Evolutionary conservation across 768 basidiomycete species (phyloP).

Genomic region (Paxillus involutus): DNA sequence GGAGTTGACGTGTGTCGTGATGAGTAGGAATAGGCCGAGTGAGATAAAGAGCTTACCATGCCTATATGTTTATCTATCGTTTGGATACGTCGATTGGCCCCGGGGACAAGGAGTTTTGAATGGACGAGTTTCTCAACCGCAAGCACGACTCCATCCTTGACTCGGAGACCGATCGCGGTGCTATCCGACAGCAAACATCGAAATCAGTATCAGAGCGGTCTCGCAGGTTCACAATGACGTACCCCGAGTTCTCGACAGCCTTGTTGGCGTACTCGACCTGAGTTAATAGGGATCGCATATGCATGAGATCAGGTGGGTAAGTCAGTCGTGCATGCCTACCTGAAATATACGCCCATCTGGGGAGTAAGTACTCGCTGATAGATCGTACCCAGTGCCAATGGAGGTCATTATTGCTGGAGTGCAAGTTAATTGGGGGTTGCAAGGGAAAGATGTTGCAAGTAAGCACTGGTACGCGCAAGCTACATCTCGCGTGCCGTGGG

Average conservation of each 20-base stretch:
- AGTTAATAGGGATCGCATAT: neutral
- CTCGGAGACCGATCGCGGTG: slow-evolving; percentile 93
- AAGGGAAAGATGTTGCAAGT: no score
- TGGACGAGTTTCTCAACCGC: slow-evolving; percentile 98
- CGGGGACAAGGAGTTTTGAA: slow-evolving; percentile 93
- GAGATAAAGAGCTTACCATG: slow-evolving; percentile 51
- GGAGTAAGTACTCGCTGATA: slow-evolving; percentile 90
- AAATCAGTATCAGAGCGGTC: neutral
- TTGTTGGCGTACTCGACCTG: slow-evolving; percentile 98
- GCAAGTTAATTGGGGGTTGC: slow-evolving; percentile 5
- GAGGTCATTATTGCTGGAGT: slow-evolving; percentile 72
- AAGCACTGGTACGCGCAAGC: slow-evolving; percentile 48
- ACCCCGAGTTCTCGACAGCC: slow-evolving; percentile 99
- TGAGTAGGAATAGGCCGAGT: neutral
- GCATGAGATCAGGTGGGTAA: slow-evolving; percentile 1
- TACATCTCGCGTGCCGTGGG: slow-evolving; percentile 31
- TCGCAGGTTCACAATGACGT: slow-evolving; percentile 17
- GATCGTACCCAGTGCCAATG: slow-evolving; percentile 98
- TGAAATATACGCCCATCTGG: slow-evolving; percentile 99
- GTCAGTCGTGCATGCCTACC: slow-evolving; percentile 42
- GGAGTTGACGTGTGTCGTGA: slow-evolving; percentile 1
- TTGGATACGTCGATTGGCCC: slow-evolving; percentile 90
- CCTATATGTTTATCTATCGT: slow-evolving; percentile 94
- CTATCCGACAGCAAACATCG: slow-evolving; percentile 38
- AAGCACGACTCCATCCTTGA: slow-evolving; percentile 91